Evolutionary conservation across 306 rosid genomes (phyloP).

Genomic region (Lupinus albus): DNA sequence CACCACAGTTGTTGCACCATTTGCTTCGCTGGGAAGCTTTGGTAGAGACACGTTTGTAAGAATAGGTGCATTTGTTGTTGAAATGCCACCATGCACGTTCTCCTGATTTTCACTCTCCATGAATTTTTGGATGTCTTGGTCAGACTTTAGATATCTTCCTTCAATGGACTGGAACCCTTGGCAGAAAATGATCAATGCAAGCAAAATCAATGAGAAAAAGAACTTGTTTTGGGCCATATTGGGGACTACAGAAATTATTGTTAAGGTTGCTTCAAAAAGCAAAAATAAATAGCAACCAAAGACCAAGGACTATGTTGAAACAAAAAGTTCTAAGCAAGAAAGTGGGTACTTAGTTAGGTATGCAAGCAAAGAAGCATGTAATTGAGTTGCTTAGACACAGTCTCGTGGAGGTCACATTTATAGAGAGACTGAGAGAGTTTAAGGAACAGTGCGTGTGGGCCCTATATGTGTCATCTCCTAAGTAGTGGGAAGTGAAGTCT

Average conservation of each 20-base stretch:
- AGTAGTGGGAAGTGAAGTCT: constrained; percentile 25
- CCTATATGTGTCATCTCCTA: not conserved
- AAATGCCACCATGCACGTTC: not conserved
- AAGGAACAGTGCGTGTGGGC: not conserved
- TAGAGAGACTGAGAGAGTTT: constrained; percentile 37
- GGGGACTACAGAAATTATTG: not conserved
- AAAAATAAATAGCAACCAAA: not conserved
- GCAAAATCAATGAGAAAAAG: constrained; percentile 14
- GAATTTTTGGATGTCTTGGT: not conserved
- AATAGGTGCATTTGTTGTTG: not conserved
- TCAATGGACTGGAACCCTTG: constrained; percentile 22
- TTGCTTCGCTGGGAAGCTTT: constrained; percentile 29
- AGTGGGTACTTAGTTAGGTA: not conserved
- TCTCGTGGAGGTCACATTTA: constrained; percentile 6
- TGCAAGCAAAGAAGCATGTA: constrained; percentile 8
- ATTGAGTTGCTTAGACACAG: constrained; percentile 19
- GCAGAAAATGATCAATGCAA: constrained; percentile 40
- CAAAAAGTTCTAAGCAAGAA: not conserved
- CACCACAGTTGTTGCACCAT: constrained; percentile 26
- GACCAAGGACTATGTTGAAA: not conserved
- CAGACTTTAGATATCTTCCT: constrained; percentile 48
- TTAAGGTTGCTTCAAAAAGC: not conserved
- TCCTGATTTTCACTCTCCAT: not conserved
- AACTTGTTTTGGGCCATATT: constrained; percentile 44
- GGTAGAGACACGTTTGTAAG: constrained; percentile 37